Evolutionary conservation across 2,329 filamentous ascomycete genomes (phyloP).

Genomic region (Phaeosphaeriaceae sp.): DNA sequence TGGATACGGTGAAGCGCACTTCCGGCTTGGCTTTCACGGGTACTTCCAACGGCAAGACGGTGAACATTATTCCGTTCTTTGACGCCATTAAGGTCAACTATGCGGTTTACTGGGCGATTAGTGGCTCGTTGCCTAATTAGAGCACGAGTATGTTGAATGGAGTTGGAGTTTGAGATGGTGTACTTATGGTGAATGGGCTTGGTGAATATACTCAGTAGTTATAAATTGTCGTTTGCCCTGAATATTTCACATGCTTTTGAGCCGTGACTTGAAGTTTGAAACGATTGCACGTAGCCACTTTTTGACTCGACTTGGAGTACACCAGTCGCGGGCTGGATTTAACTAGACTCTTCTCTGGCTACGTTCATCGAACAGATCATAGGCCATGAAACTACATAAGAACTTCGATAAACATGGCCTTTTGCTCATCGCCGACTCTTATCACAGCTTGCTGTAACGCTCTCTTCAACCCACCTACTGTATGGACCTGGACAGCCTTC

Average conservation of each 20-base stretch:
- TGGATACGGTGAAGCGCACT: constrained; percentile 19
- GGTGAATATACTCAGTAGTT: too few species aligned
- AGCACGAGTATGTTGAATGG: not conserved
- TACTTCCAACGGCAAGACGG: constrained; percentile 20
- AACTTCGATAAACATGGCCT: constrained; percentile 11
- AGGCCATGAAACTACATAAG: constrained; percentile 7
- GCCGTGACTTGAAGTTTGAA: too few species aligned
- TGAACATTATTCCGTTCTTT: constrained; percentile 29
- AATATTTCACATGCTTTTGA: too few species aligned
- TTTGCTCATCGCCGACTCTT: not conserved
- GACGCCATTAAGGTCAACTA: constrained; percentile 37
- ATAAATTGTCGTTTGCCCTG: too few species aligned
- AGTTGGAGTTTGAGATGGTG: too few species aligned
- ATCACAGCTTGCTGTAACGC: not conserved
- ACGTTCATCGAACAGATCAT: too few species aligned
- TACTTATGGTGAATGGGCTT: too few species aligned
- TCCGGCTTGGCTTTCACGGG: constrained; percentile 23
- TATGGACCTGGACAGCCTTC: constrained; percentile 7
- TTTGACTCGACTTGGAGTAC: too few species aligned
- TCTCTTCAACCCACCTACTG: constrained; percentile 2
- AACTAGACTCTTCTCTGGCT: too few species aligned
- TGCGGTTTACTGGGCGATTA: constrained; percentile 30
- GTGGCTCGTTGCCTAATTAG: constrained; percentile 12
- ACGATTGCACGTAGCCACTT: too few species aligned
- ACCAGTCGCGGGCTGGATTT: too few species aligned